A percentile compares a stretch with the other conserved stretches of the same genome.
Conservation (phyloP, 148 eudicot species). For the Chenopodium album region DNA sequence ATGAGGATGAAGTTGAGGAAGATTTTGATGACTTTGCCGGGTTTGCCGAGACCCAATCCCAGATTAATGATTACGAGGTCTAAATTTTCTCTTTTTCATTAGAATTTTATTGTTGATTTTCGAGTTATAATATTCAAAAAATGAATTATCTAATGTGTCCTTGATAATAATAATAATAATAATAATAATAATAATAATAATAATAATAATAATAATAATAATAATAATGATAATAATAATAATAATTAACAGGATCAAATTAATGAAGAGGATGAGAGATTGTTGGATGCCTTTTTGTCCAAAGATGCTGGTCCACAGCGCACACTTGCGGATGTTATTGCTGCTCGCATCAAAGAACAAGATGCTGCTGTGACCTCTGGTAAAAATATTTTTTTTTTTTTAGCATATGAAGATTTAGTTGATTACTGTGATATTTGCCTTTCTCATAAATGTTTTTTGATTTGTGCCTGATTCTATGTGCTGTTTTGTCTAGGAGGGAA, state of each 20-base stretch:
- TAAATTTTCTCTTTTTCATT: not conserved
- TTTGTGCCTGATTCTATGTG: not conserved
- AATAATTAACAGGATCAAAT: conserved; percentile 43
- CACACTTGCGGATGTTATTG: conserved; percentile 75
- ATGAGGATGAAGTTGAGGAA: conserved; percentile 32
- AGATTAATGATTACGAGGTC: conserved; percentile 61
- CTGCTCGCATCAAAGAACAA: conserved; percentile 60
- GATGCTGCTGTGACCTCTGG: conserved; percentile 67
- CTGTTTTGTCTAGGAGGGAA: conserved; percentile 38
- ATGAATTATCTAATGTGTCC: not conserved
- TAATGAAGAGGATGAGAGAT: conserved; percentile 76
- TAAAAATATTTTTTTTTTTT: not conserved
- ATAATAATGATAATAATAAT: too few relatives aligned
- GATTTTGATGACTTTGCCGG: conserved; percentile 65
- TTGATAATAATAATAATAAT: not conserved
- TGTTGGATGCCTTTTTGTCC: conserved; percentile 75
- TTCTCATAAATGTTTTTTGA: too few relatives aligned
- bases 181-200: not conserved
- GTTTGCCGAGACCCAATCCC: conserved; percentile 50
- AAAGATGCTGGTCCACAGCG: conserved; percentile 57
- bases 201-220: not conserved
- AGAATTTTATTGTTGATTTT: too few relatives aligned
- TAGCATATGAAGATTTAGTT: too few relatives aligned
- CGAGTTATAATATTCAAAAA: too few relatives aligned
- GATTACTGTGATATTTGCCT: too few relatives aligned